phyloP scores from a whole-genome alignment of 2,329 filamentous ascomycete genomes.

The Nemania diffusa region DNA sequence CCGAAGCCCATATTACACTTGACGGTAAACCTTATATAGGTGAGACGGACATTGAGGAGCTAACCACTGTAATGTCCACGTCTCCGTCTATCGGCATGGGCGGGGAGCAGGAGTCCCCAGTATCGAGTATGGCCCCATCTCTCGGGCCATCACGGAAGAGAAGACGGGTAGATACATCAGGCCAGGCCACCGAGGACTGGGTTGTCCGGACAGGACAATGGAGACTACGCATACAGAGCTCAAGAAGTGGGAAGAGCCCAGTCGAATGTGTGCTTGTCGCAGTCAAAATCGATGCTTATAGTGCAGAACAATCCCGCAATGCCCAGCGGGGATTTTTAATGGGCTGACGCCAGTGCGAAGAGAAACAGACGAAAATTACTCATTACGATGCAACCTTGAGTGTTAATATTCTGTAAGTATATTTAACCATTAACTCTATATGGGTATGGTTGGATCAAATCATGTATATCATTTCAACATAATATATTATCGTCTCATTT shows the following conservation, averaged over 20 bases:
- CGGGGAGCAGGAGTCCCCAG: slow-evolving; percentile 49
- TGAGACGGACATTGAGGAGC: slow-evolving; percentile 46
- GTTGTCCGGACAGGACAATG: slow-evolving; percentile 76
- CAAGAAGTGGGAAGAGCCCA: slow-evolving; percentile 60
- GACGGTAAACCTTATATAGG: slow-evolving; percentile 63
- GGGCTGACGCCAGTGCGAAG: slow-evolving; percentile 33
- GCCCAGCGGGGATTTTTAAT: slow-evolving; percentile 69
- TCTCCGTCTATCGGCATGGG: slow-evolving; percentile 49
- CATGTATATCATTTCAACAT: not conserved
- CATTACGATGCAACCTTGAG: not conserved
- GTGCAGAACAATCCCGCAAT: slow-evolving; percentile 74
- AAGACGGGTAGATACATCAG: slow-evolving; percentile 54
- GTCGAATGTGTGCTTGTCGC: slow-evolving; percentile 79
- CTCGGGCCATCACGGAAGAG: slow-evolving; percentile 58
- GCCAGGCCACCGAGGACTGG: slow-evolving; percentile 62
- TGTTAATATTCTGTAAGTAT: slow-evolving; percentile 7
- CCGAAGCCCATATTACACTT: slow-evolving; percentile 67
- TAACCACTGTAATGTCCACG: slow-evolving; percentile 46
- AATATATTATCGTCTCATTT: not conserved
- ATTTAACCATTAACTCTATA: not conserved
- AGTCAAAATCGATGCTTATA: slow-evolving; percentile 80
- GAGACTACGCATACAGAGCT: slow-evolving; percentile 72
- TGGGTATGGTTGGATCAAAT: slow-evolving; percentile 6
- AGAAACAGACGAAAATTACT: not conserved
- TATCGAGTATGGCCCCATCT: slow-evolving; percentile 44